Conservation (phyloP, 352 stramenopile genomes). For the Globisporangium takayamanum region DNA sequence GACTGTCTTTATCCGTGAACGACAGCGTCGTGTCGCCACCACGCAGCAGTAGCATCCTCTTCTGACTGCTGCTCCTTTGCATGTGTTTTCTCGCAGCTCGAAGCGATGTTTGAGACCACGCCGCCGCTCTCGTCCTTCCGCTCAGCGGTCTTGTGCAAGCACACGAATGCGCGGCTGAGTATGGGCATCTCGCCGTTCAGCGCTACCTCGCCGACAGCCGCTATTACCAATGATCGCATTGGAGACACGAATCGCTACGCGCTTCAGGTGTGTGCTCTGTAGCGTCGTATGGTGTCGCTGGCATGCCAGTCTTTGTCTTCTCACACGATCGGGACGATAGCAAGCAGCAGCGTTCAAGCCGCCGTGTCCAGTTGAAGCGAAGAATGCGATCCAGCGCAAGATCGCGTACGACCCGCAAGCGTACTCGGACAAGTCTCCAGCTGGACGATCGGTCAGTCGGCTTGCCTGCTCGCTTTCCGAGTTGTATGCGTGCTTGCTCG, state of each 20-base stretch:
- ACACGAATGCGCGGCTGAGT: constrained; percentile 39
- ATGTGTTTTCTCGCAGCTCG: constrained; percentile 22
- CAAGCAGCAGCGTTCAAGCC: constrained; percentile 37
- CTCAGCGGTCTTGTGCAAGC: constrained; percentile 59
- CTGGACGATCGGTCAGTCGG: constrained; percentile 32
- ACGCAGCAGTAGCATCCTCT: background rate
- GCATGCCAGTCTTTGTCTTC: background rate
- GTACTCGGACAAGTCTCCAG: constrained; percentile 30
- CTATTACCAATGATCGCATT: background rate
- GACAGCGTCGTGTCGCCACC: background rate
- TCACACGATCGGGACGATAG: background rate
- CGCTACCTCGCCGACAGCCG: constrained; percentile 1
- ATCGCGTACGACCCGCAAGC: constrained; percentile 46
- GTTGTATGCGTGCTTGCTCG: background rate
- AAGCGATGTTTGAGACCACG: constrained; percentile 51
- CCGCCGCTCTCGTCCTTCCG: constrained; percentile 51
- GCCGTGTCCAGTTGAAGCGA: constrained; percentile 38
- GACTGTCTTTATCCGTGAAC: too few relatives aligned
- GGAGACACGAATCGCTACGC: background rate
- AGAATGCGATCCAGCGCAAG: constrained; percentile 46
- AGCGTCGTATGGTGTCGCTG: too few relatives aligned
- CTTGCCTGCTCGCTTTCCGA: background rate
- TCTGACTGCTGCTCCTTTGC: background rate
- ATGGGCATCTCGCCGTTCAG: constrained; percentile 6
- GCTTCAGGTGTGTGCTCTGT: background rate